Conservation (phyloP, 1,139 yeast genomes). For the Zygosaccharomyces pseudobailii region DNA sequence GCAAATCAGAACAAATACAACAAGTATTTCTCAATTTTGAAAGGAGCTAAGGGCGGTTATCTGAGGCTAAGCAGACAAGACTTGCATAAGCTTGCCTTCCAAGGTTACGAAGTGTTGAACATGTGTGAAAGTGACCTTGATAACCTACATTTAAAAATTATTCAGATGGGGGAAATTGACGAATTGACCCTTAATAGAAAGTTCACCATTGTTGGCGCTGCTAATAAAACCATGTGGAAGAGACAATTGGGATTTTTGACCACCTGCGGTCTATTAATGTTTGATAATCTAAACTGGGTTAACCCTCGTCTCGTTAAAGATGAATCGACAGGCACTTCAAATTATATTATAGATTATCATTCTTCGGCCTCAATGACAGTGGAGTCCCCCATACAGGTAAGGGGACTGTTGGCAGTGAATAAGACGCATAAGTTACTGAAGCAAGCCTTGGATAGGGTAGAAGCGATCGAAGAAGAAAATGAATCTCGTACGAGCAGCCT, state of each 20-base stretch:
- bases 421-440: conserved; percentile 12
- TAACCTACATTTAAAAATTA: conserved; percentile 24
- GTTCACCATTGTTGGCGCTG: conserved; percentile 28
- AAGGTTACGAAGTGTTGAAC: conserved; percentile 19
- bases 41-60: conserved; percentile 32
- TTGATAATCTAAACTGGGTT: conserved; percentile 35
- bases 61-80: conserved; percentile 20
- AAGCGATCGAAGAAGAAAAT: conserved; percentile 8
- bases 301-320: conserved; percentile 24
- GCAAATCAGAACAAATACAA: conserved; percentile 14
- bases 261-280: conserved; percentile 42
- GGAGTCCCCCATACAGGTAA: conserved; percentile 14
- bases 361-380: conserved; percentile 8
- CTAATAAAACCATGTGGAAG: conserved; percentile 37
- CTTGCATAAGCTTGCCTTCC: conserved; percentile 16
- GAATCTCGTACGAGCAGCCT: conserved; percentile 1
- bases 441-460: conserved; percentile 1
- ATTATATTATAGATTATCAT: conserved; percentile 29
- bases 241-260: conserved; percentile 42
- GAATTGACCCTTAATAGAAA: conserved; percentile 18
- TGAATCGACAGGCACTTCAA: conserved; percentile 22
- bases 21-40: conserved; percentile 24
- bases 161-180: conserved; percentile 31
- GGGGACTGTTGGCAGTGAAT: conserved; percentile 24
- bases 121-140: conserved; percentile 13